phyloP scores from a whole-genome alignment of 495 filamentous ascomycete species.

The Xylaria cubensis region DNA sequence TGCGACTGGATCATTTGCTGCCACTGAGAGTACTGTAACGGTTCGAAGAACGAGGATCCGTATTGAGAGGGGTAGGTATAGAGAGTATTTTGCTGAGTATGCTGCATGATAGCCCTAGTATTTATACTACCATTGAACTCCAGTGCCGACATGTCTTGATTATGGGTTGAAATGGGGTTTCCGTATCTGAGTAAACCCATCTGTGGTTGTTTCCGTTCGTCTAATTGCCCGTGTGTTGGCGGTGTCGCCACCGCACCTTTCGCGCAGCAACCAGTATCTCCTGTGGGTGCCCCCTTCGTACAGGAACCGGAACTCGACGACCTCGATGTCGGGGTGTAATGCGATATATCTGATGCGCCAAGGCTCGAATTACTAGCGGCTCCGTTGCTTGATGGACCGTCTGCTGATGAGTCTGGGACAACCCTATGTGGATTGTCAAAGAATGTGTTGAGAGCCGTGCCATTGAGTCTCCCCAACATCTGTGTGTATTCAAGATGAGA shows the following conservation, averaged over 20 bases:
- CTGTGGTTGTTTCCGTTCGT: constrained; percentile 22
- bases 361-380: constrained; percentile 29
- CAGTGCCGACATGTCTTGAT: not conserved
- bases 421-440: constrained; percentile 19
- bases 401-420: constrained; percentile 1
- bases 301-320: constrained; percentile 23
- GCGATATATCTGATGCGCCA: constrained; percentile 28
- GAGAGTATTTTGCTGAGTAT: constrained; percentile 31
- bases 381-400: constrained; percentile 26
- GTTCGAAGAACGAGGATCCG: constrained; percentile 47
- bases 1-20: constrained; percentile 37
- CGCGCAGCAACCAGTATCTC: constrained; percentile 31
- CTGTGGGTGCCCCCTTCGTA: constrained; percentile 25
- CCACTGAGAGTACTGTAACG: constrained; percentile 51
- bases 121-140: constrained; percentile 18
- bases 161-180: constrained; percentile 7
- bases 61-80: constrained; percentile 46
- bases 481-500: constrained; percentile 17
- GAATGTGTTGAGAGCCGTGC: constrained; percentile 12
- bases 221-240: constrained; percentile 26
- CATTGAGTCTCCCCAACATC: constrained; percentile 17
- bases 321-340: constrained; percentile 33
- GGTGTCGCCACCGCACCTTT: constrained; percentile 1
- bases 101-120: constrained; percentile 14
- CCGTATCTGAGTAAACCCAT: constrained; percentile 18